A percentile compares a stretch with the other conserved stretches of the same genome.
Conservation (phyloP, 208 protist species). For the Plasmodiophora brassicae region DNA sequence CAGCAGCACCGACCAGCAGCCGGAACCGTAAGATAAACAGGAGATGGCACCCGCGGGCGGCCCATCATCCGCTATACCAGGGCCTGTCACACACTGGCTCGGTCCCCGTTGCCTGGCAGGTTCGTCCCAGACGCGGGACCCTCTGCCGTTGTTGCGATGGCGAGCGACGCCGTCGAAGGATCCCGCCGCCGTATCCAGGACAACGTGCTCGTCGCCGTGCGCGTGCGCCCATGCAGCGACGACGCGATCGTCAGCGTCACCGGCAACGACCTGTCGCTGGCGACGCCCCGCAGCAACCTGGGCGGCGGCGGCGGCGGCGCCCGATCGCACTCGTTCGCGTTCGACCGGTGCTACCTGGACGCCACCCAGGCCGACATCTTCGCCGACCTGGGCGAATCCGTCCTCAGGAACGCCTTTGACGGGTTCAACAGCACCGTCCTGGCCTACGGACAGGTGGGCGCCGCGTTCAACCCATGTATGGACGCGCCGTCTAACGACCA, state of each 20-base stretch:
- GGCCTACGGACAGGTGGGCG: conserved; percentile 12
- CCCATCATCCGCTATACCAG: no score
- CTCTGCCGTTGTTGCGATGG: no score
- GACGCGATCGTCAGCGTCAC: not conserved
- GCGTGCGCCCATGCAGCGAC: not conserved
- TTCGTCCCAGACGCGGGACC: no score
- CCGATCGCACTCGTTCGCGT: not conserved
- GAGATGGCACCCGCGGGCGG: no score
- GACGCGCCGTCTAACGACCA: not conserved
- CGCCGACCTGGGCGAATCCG: not conserved
- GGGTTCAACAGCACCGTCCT: not conserved
- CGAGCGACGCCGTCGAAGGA: no score
- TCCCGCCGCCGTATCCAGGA: no score
- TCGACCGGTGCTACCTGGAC: not conserved
- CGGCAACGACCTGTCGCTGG: not conserved
- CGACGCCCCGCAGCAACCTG: not conserved
- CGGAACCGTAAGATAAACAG: no score
- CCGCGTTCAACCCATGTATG: not conserved
- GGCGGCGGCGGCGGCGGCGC: not conserved
- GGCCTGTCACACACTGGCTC: no score
- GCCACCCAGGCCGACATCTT: not conserved
- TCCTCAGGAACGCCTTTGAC: not conserved
- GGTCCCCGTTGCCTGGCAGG: no score
- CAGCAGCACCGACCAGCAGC: no score
- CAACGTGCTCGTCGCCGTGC: not conserved